Evolutionary conservation across 768 basidiomycete genomes (phyloP).

Genomic region (Tricholoma sp.): DNA sequence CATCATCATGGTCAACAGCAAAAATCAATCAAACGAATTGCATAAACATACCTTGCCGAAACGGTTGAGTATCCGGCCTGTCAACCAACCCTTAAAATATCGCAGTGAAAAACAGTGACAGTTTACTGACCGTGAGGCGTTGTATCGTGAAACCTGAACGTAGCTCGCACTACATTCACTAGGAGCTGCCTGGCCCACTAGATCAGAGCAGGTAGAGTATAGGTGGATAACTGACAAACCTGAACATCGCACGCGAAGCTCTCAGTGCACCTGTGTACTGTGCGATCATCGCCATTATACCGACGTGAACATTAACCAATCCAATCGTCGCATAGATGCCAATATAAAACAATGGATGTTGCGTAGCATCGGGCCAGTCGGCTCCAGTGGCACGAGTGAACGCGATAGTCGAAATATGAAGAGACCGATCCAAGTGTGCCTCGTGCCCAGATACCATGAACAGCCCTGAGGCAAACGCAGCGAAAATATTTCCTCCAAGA

Average conservation of each 20-base stretch:
- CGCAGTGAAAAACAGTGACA: no score
- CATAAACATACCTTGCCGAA: constrained; percentile 54
- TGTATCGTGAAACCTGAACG: constrained; percentile 80
- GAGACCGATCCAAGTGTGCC: no score
- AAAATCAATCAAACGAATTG: neutral
- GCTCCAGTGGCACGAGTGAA: constrained; percentile 14
- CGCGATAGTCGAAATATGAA: no score
- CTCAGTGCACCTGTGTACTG: constrained; percentile 59
- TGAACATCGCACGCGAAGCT: constrained; percentile 42
- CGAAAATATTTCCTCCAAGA: no score
- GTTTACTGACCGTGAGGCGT: constrained; percentile 61
- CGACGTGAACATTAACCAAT: constrained; percentile 39
- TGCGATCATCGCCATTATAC: constrained; percentile 39
- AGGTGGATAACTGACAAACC: constrained; percentile 15
- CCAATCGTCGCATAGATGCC: constrained; percentile 62
- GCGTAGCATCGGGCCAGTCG: constrained; percentile 44
- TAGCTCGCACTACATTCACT: constrained; percentile 68
- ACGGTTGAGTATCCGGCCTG: constrained; percentile 80
- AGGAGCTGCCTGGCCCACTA: constrained; percentile 40
- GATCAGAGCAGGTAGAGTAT: no score
- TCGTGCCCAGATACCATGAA: no score
- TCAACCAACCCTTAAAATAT: neutral
- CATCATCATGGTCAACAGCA: neutral
- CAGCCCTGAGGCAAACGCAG: no score
- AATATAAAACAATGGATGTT: constrained; percentile 69